Percentiles rank a stretch among this genome's conserved stretches.
phyloP scores from a whole-genome alignment of 805 yeast genomes.

The Candida ponderosae region DNA sequence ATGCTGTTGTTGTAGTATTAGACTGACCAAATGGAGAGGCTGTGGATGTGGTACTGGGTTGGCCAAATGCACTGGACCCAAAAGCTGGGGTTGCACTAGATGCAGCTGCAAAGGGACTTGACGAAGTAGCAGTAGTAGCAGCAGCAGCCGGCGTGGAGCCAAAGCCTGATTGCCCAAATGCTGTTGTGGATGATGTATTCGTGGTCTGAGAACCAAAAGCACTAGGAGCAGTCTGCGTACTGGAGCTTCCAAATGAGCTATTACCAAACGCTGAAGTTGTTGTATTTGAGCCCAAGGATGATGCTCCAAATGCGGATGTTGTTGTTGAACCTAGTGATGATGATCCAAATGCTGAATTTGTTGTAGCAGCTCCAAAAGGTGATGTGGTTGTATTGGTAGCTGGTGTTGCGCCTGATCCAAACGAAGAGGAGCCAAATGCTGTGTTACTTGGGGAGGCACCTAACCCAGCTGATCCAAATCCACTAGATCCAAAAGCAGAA shows the following conservation, averaged over 20 bases:
- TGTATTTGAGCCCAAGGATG: background rate
- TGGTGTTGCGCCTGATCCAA: slow-evolving; percentile 9
- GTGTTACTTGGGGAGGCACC: slow-evolving; percentile 2
- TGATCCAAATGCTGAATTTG: slow-evolving; percentile 14
- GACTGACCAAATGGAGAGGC: slow-evolving; percentile 18
- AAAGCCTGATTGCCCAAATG: slow-evolving; percentile 10
- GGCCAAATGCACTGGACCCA: slow-evolving; percentile 1
- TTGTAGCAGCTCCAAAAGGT: slow-evolving; percentile 9
- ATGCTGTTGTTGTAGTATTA: background rate
- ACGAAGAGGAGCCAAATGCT: slow-evolving; percentile 14
- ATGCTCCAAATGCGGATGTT: slow-evolving; percentile 5
- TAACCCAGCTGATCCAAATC: slow-evolving; percentile 6
- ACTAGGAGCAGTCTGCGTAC: slow-evolving; percentile 3
- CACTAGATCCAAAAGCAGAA: slow-evolving; percentile 10
- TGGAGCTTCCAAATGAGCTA: slow-evolving; percentile 4
- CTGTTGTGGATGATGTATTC: slow-evolving; percentile 9
- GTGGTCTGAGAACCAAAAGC: slow-evolving; percentile 4
- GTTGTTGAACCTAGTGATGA: slow-evolving; percentile 9
- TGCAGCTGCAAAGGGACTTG: no score
- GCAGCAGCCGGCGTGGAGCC: background rate
- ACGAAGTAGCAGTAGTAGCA: background rate
- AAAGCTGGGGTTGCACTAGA: no score
- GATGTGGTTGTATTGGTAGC: slow-evolving; percentile 4
- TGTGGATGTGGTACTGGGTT: slow-evolving; percentile 2
- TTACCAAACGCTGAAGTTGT: slow-evolving; percentile 8